Evolutionary conservation across 2,329 filamentous ascomycete species (phyloP).

Genomic region (Sclerotinia sclerotiorum): DNA sequence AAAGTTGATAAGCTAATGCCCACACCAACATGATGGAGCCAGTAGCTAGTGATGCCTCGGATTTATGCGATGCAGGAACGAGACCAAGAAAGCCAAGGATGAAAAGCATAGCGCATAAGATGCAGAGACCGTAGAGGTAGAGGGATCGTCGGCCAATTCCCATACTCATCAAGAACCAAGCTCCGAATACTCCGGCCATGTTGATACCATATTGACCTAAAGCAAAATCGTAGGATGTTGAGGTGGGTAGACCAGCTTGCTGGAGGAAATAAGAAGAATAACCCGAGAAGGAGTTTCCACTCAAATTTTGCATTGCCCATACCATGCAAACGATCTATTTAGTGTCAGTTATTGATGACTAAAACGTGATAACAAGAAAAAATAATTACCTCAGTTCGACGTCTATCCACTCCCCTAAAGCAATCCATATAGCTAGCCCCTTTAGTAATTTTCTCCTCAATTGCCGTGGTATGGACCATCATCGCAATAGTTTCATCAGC

Average conservation of each 20-base stretch:
- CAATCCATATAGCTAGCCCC: conserved; percentile 53
- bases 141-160: conserved; percentile 51
- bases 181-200: conserved; percentile 53
- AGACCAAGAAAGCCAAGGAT: conserved; percentile 70
- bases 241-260: conserved; percentile 53
- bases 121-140: conserved; percentile 51
- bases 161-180: conserved; percentile 50
- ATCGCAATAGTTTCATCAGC: conserved; percentile 52
- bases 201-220: conserved; percentile 52
- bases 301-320: conserved; percentile 64
- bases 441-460: conserved; percentile 50
- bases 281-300: conserved; percentile 61
- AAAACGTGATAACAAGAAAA: not conserved
- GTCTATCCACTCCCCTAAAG: conserved; percentile 49
- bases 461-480: conserved; percentile 58
- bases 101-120: conserved; percentile 62
- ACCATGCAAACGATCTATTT: conserved; percentile 54
- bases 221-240: conserved; percentile 55
- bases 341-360: not conserved
- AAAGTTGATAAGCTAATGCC: conserved; percentile 81
- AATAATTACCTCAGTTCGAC: conserved; percentile 48
- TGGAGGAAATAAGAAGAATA: conserved; percentile 62
- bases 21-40: conserved; percentile 73
- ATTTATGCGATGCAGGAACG: conserved; percentile 35
- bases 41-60: conserved; percentile 35